phyloP scores from a whole-genome alignment of 805 yeast genomes.

The Wickerhamia fluorescens region DNA sequence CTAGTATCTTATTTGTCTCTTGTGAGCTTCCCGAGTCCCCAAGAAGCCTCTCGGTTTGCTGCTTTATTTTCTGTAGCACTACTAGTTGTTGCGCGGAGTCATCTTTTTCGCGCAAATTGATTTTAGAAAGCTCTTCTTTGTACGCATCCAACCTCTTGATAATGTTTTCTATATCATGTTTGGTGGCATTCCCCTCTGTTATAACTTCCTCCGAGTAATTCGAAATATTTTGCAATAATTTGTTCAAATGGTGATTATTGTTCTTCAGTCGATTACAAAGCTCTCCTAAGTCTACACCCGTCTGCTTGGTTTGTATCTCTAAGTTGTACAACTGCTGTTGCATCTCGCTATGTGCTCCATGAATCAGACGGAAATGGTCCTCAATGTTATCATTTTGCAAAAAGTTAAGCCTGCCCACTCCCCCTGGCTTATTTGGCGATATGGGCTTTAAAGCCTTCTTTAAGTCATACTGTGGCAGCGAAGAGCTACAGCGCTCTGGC shows the following conservation, averaged over 20 bases:
- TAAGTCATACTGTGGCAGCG: too few species aligned
- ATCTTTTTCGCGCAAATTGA: too few species aligned
- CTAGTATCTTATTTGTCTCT: too few species aligned
- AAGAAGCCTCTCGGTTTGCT: too few species aligned
- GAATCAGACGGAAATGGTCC: slow-evolving; percentile 25
- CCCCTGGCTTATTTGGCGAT: slow-evolving; percentile 23
- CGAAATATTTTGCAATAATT: slow-evolving; percentile 26
- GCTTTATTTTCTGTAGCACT: too few species aligned
- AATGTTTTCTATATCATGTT: slow-evolving; percentile 20
- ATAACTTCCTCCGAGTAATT: slow-evolving; percentile 28
- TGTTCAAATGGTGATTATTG: slow-evolving; percentile 31
- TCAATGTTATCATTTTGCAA: slow-evolving; percentile 27
- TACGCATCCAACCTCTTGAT: slow-evolving; percentile 12
- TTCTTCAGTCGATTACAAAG: slow-evolving; percentile 33
- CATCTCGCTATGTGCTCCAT: slow-evolving; percentile 18
- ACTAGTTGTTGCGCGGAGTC: too few species aligned
- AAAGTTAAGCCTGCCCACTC: slow-evolving; percentile 22
- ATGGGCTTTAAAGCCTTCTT: slow-evolving; percentile 15
- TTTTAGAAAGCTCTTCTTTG: slow-evolving; percentile 3
- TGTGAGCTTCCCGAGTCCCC: too few species aligned
- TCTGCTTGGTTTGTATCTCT: slow-evolving; percentile 29
- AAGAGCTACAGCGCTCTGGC: too few species aligned
- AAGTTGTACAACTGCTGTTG: slow-evolving; percentile 22
- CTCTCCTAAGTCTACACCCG: slow-evolving; percentile 28
- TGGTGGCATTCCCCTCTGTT: slow-evolving; percentile 30